Conservation (phyloP, 75 land plant genomes). For the Ceratopteris richardii region DNA sequence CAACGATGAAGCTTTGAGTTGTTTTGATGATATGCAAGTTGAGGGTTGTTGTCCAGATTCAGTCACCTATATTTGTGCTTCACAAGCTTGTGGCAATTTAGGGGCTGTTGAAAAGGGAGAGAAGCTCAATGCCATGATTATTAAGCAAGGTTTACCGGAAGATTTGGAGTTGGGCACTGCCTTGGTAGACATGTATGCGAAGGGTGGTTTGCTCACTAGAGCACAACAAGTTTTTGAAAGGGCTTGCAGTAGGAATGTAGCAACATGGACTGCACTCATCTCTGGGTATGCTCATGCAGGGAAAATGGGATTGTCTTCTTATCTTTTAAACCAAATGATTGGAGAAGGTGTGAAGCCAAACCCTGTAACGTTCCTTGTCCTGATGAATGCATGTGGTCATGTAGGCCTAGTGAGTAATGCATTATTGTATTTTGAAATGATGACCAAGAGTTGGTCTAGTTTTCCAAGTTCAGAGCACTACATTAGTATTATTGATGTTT, state of each 20-base stretch:
- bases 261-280: constrained; percentile 18
- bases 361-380: constrained; percentile 12
- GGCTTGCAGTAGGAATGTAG: constrained; percentile 19
- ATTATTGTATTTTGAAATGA: too few relatives aligned
- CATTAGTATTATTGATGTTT: too few relatives aligned
- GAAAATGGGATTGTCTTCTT: background rate
- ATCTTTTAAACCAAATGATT: constrained; percentile 8
- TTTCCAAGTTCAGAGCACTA: too few relatives aligned
- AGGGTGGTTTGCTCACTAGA: constrained; percentile 16
- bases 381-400: constrained; percentile 19
- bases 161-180: too few relatives aligned
- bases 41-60: too few relatives aligned
- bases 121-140: too few relatives aligned
- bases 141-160: too few relatives aligned
- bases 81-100: too few relatives aligned
- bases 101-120: background rate
- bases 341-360: constrained; percentile 13
- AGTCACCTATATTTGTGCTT: too few relatives aligned
- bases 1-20: too few relatives aligned
- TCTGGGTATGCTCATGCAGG: constrained; percentile 22
- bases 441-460: too few relatives aligned
- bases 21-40: too few relatives aligned
- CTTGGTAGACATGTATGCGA: constrained; percentile 12
- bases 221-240: constrained; percentile 22
- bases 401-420: background rate